Evolutionary conservation across 2,329 filamentous ascomycete species (phyloP).

Genomic region (Fusarium sp.): DNA sequence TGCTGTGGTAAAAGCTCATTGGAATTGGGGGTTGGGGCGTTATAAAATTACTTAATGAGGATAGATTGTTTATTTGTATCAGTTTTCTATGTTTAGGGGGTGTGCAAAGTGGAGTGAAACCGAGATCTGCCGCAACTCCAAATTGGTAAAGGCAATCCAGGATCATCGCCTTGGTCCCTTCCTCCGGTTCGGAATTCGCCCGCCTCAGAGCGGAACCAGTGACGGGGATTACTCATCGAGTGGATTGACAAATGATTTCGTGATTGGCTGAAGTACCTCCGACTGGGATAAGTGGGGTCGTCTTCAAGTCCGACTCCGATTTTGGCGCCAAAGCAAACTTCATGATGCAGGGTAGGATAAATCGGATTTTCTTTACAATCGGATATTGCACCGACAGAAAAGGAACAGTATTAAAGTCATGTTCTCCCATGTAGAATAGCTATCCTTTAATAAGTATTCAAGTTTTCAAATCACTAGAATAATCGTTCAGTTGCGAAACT

Average conservation of each 20-base stretch:
- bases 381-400: not conserved
- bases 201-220: not conserved
- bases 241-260: not conserved
- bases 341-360: not conserved
- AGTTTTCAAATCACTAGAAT: too few species aligned
- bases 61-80: not conserved
- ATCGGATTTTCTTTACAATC: not conserved
- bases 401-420: not conserved
- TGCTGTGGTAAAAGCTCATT: not conserved
- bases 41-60: not conserved
- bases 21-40: not conserved
- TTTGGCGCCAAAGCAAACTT: not conserved
- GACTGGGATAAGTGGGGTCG: not conserved
- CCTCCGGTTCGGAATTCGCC: not conserved
- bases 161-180: not conserved
- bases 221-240: not conserved
- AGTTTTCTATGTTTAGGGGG: too few species aligned
- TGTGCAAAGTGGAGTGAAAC: not conserved
- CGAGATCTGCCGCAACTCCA: not conserved
- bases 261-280: not conserved
- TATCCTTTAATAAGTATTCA: not conserved
- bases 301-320: not conserved
- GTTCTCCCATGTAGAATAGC: fast-evolving
- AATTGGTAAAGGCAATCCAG: not conserved
- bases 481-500: too few species aligned